These are phyloP conservation scores for Trichoderma sp. DNA, from an alignment of 2,329 filamentous ascomycete species.

Conservation along the genomic window DNA sequence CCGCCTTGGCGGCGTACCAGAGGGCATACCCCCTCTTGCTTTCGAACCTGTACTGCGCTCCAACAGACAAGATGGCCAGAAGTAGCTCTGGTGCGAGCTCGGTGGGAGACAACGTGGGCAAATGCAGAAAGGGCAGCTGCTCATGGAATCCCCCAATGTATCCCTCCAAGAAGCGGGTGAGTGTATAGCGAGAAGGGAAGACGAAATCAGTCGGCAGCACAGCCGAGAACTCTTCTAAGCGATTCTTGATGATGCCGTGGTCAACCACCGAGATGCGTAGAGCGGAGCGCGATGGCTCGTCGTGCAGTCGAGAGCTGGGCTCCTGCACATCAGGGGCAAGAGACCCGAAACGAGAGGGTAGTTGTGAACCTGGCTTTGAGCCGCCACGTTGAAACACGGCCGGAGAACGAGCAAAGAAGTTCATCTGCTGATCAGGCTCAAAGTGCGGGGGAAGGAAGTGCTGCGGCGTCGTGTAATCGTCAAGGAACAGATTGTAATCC, in stretches of 20 bases:
- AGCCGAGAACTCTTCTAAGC: constrained; percentile 59
- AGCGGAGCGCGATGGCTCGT: constrained; percentile 34
- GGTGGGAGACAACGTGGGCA: constrained; percentile 61
- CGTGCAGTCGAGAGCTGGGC: constrained; percentile 25
- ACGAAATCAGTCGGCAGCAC: constrained; percentile 61
- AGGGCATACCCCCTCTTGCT: constrained; percentile 56
- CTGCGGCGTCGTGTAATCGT: constrained; percentile 53
- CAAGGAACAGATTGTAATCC: constrained; percentile 58
- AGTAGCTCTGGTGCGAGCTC: constrained; percentile 67
- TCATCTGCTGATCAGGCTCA: constrained; percentile 51
- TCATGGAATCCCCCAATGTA: constrained; percentile 66
- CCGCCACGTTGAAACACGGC: constrained; percentile 38
- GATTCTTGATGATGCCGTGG: constrained; percentile 53
- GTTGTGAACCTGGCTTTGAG: constrained; percentile 50
- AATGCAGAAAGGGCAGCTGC: constrained; percentile 59
- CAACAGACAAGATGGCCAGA: constrained; percentile 64
- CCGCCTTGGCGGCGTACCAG: constrained; percentile 59
- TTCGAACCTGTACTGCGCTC: constrained; percentile 64
- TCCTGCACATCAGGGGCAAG: constrained; percentile 46
- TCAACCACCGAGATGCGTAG: constrained; percentile 54
- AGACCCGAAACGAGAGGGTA: constrained; percentile 54
- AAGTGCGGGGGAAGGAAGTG: constrained; percentile 55
- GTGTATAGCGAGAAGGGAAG: constrained; percentile 65
- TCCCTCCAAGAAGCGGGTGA: constrained; percentile 66
- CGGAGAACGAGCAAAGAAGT: constrained; percentile 48